Evolutionary conservation across 2,329 filamentous ascomycete genomes (phyloP), one percentile per base, ranked within the genome.

Genomic region (Stachybotrys echinatus): DNA sequence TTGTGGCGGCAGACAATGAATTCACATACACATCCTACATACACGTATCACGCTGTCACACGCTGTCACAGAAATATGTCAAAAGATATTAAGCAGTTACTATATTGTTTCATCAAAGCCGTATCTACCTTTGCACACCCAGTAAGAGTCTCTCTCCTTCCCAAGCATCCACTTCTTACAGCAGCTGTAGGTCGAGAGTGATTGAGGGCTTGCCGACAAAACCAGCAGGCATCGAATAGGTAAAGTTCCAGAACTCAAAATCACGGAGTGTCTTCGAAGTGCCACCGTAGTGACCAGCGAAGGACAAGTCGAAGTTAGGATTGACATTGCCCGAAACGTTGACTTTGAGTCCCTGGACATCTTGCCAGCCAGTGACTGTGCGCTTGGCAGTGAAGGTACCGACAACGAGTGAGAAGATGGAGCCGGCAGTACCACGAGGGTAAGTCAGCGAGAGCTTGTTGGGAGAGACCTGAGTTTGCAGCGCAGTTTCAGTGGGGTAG

Each of bases 361-460:
- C 77, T 0, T 59, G 63, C 70, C 76, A 79, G 2, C 65, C 61
- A 0, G 57, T 40, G 1, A 82, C 63, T 27, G 75, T 75, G 6
- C 64, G 66, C 55, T 70, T 73, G 3, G 65, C 61, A n/a, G 54
- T 52, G 6, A 76, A 74, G 3, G 75, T 74, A 0, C 72, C 74
- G 0, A 82, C 70, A 3, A 78, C 55, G 21, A 83, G 70, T 1
- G 69, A 73, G 58, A 83, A 83, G 17, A 72, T 63, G 21, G 74
- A 79, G 4, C 64, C 65, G 1, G 66, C 58, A 42, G 74, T 78
- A 2, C 79, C 80, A 14, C 65, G 54, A 0, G 81, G 81, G 53
- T 85, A 85, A 0, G 73, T 72, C 3, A 85, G 59, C 12, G 70
- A 71, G 6, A 85, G 63, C 0, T 56, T 61, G 12, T 67, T 61